Percentiles rank a stretch among this genome's conserved stretches.
Evolutionary conservation across 2,329 filamentous ascomycete genomes (phyloP).

Genomic region (Ceratocystis cubensis): DNA sequence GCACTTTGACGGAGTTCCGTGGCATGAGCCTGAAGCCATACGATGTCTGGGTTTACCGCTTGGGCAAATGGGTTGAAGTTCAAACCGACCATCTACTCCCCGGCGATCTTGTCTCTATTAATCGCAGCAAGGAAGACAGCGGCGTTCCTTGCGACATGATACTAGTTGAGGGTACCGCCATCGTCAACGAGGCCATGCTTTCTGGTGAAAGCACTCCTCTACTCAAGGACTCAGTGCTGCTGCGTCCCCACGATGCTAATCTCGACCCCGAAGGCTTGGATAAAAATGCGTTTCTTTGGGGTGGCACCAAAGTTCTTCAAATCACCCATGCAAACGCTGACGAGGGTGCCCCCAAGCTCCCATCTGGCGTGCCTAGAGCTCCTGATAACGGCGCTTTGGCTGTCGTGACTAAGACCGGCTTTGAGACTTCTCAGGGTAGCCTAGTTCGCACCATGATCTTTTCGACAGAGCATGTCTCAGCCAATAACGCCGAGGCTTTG

Average conservation of each 20-base stretch:
- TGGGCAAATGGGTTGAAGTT: constrained; percentile 77
- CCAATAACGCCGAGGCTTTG: constrained; percentile 92
- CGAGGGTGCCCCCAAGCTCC: constrained; percentile 57
- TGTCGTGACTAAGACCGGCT: constrained; percentile 91
- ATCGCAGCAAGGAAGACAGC: constrained; percentile 89
- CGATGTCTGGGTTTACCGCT: constrained; percentile 78
- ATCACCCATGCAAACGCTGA: constrained; percentile 75
- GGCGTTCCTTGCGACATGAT: constrained; percentile 97
- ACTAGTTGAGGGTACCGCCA: constrained; percentile 83
- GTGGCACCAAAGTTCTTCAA: constrained; percentile 94
- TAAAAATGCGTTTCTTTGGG: constrained; percentile 93
- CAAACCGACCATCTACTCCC: constrained; percentile 85
- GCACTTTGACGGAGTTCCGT: constrained; percentile 89
- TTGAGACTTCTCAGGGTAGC: constrained; percentile 96
- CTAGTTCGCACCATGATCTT: constrained; percentile 99
- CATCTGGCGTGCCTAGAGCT: constrained; percentile 66
- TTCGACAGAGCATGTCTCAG: constrained; percentile 96
- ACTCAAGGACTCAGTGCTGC: constrained; percentile 87
- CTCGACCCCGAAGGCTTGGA: constrained; percentile 86
- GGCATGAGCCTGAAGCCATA: constrained; percentile 99
- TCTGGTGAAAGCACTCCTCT: constrained; percentile 96
- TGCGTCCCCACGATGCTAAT: constrained; percentile 66
- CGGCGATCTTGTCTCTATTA: constrained; percentile 84
- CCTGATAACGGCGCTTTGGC: constrained; percentile 92
- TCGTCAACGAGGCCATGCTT: constrained; percentile 98